Conservation (phyloP, 331 rosid species). For the Stylosanthes scabra region DNA sequence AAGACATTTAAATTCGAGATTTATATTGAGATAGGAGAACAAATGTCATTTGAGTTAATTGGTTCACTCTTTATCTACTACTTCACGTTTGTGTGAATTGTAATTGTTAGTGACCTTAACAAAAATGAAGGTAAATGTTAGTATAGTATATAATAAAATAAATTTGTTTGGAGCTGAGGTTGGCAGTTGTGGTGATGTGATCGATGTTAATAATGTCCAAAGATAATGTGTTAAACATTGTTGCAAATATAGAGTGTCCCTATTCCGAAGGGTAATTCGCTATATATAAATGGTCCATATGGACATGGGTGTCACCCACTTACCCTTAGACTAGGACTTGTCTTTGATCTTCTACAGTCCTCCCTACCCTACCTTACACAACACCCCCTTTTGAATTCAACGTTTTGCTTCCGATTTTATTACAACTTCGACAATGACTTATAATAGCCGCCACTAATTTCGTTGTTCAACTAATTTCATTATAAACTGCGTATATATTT, state of each 20-base stretch:
- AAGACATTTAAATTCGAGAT: no score
- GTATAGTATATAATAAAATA: no score
- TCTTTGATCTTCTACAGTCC: background rate
- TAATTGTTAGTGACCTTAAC: no score
- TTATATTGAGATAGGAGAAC: no score
- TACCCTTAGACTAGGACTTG: background rate
- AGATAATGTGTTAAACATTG: conserved; percentile 48
- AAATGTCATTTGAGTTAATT: no score
- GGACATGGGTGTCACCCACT: conserved; percentile 16
- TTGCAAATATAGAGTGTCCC: background rate
- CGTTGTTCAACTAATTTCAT: background rate
- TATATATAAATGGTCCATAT: no score
- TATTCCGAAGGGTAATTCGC: conserved; percentile 27
- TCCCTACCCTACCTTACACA: background rate
- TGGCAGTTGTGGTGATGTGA: conserved; percentile 27
- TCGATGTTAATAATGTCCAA: conserved; percentile 6
- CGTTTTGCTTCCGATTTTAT: background rate
- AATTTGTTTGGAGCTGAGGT: conserved; percentile 20
- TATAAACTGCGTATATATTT: background rate
- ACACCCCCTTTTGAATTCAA: background rate
- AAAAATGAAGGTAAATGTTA: no score
- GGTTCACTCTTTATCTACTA: no score
- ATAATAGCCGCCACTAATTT: background rate
- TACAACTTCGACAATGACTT: background rate
- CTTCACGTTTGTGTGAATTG: no score